Conservation (phyloP, 768 basidiomycete species). For the Symmetrospora coprosmae region DNA sequence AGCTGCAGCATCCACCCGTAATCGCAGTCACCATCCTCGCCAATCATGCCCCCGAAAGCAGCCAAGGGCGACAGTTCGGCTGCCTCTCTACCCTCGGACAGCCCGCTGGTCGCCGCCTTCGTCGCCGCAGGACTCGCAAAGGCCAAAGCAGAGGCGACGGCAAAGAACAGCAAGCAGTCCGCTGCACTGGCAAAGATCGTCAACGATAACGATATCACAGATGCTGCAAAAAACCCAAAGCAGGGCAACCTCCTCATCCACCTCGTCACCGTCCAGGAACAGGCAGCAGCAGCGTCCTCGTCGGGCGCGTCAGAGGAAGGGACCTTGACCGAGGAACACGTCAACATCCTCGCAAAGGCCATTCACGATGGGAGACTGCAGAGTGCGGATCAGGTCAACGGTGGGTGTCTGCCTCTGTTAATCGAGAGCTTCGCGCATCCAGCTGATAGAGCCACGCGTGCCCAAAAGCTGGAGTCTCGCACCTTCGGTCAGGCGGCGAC, state of each 20-base stretch:
- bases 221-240: slow-evolving; percentile 11
- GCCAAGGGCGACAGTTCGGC: neutral
- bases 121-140: slow-evolving; percentile 11
- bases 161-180: slow-evolving; percentile 15
- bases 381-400: slow-evolving; percentile 70
- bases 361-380: slow-evolving; percentile 62
- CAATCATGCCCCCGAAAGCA: neutral
- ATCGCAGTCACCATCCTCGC: too few relatives aligned
- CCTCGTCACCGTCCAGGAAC: neutral
- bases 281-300: too few relatives aligned
- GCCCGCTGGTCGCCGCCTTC: neutral
- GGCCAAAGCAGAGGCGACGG: slow-evolving; percentile 14
- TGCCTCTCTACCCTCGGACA: too few relatives aligned
- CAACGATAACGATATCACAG: neutral
- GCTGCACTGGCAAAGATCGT: neutral
- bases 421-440: neutral
- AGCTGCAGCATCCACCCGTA: too few relatives aligned
- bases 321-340: slow-evolving; percentile 9
- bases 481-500: slow-evolving; percentile 47
- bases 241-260: slow-evolving; percentile 24
- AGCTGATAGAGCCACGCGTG: neutral
- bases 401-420: slow-evolving; percentile 41
- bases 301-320: too few relatives aligned
- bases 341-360: slow-evolving; percentile 34
- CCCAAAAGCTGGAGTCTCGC: slow-evolving; percentile 57